A percentile compares a stretch with the other conserved stretches of the same genome.
These are phyloP conservation scores for Epichloe elymi DNA, from an alignment of 2,329 filamentous ascomycete species.

Conservation along the genomic window DNA sequence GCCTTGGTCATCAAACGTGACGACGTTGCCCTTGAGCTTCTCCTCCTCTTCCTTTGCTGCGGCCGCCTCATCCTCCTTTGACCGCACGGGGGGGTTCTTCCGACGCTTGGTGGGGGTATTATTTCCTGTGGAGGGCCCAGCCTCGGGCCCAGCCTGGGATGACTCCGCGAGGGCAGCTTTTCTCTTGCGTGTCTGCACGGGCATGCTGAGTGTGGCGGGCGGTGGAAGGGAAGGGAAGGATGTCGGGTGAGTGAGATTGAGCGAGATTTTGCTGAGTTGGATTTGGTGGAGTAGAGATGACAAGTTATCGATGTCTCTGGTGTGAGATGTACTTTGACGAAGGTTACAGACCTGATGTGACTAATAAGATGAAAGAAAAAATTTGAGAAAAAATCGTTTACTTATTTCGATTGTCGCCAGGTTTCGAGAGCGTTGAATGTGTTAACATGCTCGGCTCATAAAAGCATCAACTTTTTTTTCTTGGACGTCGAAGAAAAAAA, in stretches of 20 bases:
- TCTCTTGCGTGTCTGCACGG: slow-evolving; percentile 16
- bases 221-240: too few relatives aligned
- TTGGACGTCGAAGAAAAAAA: not conserved
- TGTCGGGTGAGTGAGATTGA: too few relatives aligned
- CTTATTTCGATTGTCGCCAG: not conserved
- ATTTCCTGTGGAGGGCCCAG: not conserved
- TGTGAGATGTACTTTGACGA: too few relatives aligned
- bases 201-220: slow-evolving; percentile 4
- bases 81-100: slow-evolving; percentile 22
- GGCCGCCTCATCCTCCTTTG: slow-evolving; percentile 18
- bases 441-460: too few relatives aligned
- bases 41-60: not conserved
- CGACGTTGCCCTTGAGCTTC: slow-evolving; percentile 15
- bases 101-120: slow-evolving; percentile 6
- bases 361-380: not conserved
- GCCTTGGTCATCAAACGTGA: slow-evolving; percentile 23
- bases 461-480: too few relatives aligned
- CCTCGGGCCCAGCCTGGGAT: not conserved
- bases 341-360: too few relatives aligned
- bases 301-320: too few relatives aligned
- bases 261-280: too few relatives aligned
- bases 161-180: slow-evolving; percentile 14
- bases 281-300: too few relatives aligned
- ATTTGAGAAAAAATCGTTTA: not conserved
- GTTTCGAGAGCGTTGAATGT: not conserved